Percentiles rank a stretch among this genome's conserved stretches.
Evolutionary conservation across 192 early-diverging fungal genomes (phyloP).

Genomic region (Mortierella antarctica): DNA sequence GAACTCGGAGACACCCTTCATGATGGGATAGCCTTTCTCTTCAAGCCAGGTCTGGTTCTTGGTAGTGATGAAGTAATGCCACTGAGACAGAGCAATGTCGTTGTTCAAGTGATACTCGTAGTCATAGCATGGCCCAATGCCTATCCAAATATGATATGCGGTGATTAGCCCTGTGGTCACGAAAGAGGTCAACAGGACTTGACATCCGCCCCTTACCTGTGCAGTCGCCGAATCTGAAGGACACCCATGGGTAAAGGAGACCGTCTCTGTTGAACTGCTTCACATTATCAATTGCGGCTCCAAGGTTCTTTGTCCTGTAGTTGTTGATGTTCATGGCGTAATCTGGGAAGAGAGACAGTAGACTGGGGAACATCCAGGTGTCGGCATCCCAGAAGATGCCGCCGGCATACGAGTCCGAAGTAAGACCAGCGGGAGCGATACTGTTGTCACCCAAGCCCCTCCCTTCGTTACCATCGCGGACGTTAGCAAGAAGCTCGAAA

Average conservation of each 20-base stretch:
- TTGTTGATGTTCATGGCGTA: constrained; percentile 55
- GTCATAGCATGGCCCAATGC: constrained; percentile 53
- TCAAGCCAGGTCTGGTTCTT: constrained; percentile 43
- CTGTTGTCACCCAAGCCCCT: constrained; percentile 48
- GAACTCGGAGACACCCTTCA: constrained; percentile 49
- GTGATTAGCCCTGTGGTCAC: too few relatives aligned
- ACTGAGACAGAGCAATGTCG: constrained; percentile 51
- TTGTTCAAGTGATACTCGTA: constrained; percentile 55
- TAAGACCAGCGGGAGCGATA: constrained; percentile 48
- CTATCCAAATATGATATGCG: constrained; percentile 7
- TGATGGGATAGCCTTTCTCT: constrained; percentile 50
- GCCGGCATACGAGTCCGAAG: constrained; percentile 48
- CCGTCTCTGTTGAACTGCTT: constrained; percentile 38
- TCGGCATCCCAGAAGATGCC: constrained; percentile 57
- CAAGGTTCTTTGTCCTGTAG: constrained; percentile 49
- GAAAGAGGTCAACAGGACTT: not conserved
- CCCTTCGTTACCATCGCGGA: constrained; percentile 37
- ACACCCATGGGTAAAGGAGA: constrained; percentile 46
- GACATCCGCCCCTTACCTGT: constrained; percentile 23
- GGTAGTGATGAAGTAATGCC: constrained; percentile 46
- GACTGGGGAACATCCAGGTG: constrained; percentile 51
- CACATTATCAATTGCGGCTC: constrained; percentile 38
- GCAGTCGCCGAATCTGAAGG: constrained; percentile 46
- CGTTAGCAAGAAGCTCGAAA: constrained; percentile 41
- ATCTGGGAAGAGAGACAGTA: constrained; percentile 44